phyloP scores from a whole-genome alignment of 768 basidiomycete genomes.

The Podaxis carcinomalis region DNA sequence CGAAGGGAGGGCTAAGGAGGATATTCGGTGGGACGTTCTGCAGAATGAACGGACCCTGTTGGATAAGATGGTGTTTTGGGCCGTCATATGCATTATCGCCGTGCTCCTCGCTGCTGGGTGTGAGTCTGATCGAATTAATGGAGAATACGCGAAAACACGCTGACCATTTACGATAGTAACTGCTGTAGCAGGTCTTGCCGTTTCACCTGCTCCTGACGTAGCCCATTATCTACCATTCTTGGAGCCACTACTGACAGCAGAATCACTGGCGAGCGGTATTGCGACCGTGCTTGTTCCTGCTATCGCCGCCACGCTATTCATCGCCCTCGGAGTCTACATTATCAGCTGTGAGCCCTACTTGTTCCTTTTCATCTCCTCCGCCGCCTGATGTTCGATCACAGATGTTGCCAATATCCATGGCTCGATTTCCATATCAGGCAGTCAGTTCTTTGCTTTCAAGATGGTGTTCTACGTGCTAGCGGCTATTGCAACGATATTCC shows the following conservation, averaged over 20 bases:
- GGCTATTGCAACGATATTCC: conserved; percentile 52
- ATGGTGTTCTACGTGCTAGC: conserved; percentile 58
- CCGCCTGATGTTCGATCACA: conserved; percentile 22
- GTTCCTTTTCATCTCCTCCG: background rate
- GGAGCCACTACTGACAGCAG: conserved; percentile 40
- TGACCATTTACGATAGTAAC: conserved; percentile 43
- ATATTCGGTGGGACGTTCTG: conserved; percentile 76
- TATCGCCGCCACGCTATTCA: conserved; percentile 55
- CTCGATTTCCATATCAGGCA: conserved; percentile 58
- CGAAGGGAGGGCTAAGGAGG: conserved; percentile 78
- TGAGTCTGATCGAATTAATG: conserved; percentile 35
- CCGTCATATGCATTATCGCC: conserved; percentile 43
- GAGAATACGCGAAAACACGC: conserved; percentile 5
- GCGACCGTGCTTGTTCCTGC: conserved; percentile 68
- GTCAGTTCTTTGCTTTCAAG: conserved; percentile 58
- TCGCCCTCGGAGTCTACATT: conserved; percentile 44
- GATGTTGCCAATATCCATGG: conserved; percentile 52
- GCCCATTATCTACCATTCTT: conserved; percentile 70
- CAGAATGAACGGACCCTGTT: conserved; percentile 50
- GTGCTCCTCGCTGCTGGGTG: conserved; percentile 53
- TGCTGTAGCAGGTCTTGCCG: conserved; percentile 62
- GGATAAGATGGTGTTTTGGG: conserved; percentile 54
- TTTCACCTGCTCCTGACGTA: conserved; percentile 69
- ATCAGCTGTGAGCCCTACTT: conserved; percentile 48
- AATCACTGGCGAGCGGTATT: conserved; percentile 55